Conservation (phyloP, 2,329 filamentous ascomycete species). For the Rhynchosporium agropyri region DNA sequence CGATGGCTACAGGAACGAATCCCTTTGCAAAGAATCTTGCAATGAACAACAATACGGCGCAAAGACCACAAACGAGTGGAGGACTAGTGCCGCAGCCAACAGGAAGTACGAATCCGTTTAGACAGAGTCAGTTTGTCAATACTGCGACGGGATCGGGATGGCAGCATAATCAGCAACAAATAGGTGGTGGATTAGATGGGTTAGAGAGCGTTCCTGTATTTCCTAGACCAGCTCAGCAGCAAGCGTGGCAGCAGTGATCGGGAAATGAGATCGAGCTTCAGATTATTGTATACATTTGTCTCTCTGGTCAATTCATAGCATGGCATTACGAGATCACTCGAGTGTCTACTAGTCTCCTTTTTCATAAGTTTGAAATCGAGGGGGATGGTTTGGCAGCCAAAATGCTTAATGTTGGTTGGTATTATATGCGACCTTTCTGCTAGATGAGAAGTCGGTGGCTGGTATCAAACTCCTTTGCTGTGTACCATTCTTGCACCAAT, state of each 20-base stretch:
- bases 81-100: slow-evolving; percentile 74
- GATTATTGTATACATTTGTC: slow-evolving; percentile 19
- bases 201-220: slow-evolving; percentile 83
- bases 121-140: slow-evolving; percentile 87
- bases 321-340: slow-evolving; percentile 38
- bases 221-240: slow-evolving; percentile 71
- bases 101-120: slow-evolving; percentile 91
- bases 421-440: slow-evolving; percentile 30
- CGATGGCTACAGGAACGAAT: slow-evolving; percentile 70
- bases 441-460: slow-evolving; percentile 23
- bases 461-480: slow-evolving; percentile 20
- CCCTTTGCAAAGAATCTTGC: slow-evolving; percentile 62
- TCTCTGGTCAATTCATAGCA: slow-evolving; percentile 35
- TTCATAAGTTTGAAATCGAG: slow-evolving; percentile 17
- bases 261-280: neutral
- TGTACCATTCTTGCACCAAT: slow-evolving; percentile 1
- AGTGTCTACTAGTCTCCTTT: neutral
- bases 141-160: slow-evolving; percentile 86
- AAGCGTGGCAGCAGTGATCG: slow-evolving; percentile 56
- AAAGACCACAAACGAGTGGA: slow-evolving; percentile 42
- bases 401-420: slow-evolving; percentile 33
- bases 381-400: slow-evolving; percentile 26
- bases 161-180: slow-evolving; percentile 77
- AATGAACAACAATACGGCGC: slow-evolving; percentile 28
- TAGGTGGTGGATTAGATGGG: slow-evolving; percentile 79